A percentile compares a stretch with the other conserved stretches of the same genome.
Conservation (phyloP, 2,329 filamentous ascomycete genomes). For the Gremmenia infestans region DNA sequence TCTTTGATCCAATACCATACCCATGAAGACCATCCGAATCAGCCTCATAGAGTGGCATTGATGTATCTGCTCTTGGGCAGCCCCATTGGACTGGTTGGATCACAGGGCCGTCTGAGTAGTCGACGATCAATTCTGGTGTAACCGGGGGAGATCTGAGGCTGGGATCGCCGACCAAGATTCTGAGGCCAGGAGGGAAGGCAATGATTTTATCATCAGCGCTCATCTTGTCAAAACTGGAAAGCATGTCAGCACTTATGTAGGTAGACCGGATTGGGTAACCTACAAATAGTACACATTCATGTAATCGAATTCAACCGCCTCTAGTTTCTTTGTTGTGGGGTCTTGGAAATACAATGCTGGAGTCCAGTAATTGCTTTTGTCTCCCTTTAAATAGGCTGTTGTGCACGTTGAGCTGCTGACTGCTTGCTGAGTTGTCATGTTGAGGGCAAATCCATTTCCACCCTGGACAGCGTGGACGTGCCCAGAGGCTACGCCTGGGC, state of each 20-base stretch:
- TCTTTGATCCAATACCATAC: constrained; percentile 45
- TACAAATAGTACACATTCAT: constrained; percentile 75
- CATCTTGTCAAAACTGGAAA: constrained; percentile 45
- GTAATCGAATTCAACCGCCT: constrained; percentile 55
- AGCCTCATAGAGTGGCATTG: constrained; percentile 47
- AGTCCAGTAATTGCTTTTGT: constrained; percentile 86
- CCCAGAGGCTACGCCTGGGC: constrained; percentile 51
- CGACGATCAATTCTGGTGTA: constrained; percentile 45
- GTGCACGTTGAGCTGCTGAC: constrained; percentile 61
- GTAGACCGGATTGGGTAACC: constrained; percentile 21
- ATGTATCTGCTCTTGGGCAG: constrained; percentile 49
- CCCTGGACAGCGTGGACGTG: constrained; percentile 77
- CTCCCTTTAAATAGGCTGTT: constrained; percentile 72
- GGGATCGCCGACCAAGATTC: constrained; percentile 74
- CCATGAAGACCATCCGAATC: constrained; percentile 50
- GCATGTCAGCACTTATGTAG: constrained; percentile 25
- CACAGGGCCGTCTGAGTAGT: constrained; percentile 43
- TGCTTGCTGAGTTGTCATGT: constrained; percentile 56
- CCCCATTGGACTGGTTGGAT: constrained; percentile 55
- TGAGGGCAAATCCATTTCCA: constrained; percentile 46
- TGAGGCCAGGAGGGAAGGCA: constrained; percentile 72
- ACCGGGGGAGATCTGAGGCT: constrained; percentile 57
- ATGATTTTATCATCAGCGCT: constrained; percentile 58
- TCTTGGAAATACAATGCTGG: constrained; percentile 75
- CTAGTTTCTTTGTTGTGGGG: constrained; percentile 54